These are phyloP conservation scores for Yamadazyma kitorensis DNA, from an alignment of 805 yeast genomes.

Conservation along the genomic window DNA sequence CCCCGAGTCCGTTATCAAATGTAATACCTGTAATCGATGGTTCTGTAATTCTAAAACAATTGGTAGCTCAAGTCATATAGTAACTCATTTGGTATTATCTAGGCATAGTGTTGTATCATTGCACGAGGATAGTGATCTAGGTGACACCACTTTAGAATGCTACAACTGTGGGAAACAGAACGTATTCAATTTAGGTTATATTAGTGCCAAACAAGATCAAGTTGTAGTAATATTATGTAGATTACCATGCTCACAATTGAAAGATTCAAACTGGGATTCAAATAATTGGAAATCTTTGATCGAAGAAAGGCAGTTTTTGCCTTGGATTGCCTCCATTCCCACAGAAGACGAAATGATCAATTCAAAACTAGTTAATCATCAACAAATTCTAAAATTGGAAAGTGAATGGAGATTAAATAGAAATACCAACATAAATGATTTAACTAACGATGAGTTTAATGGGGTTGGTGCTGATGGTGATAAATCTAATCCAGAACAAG, in stretches of 20 bases:
- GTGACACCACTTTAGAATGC: slow-evolving; percentile 86
- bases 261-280: slow-evolving; percentile 82
- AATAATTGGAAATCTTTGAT: slow-evolving; percentile 84
- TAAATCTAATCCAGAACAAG: slow-evolving; percentile 26
- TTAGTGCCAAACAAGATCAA: slow-evolving; percentile 80
- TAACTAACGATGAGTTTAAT: background rate
- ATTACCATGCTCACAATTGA: slow-evolving; percentile 78
- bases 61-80: slow-evolving; percentile 68
- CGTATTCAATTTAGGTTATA: slow-evolving; percentile 79
- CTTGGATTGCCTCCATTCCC: slow-evolving; percentile 81
- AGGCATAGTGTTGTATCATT: slow-evolving; percentile 71
- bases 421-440: slow-evolving; percentile 67
- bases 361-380: slow-evolving; percentile 54
- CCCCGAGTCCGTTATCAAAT: slow-evolving; percentile 66
- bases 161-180: slow-evolving; percentile 85
- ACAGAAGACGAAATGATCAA: slow-evolving; percentile 57
- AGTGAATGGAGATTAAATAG: slow-evolving; percentile 76
- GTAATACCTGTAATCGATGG: slow-evolving; percentile 80
- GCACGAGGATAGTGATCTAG: slow-evolving; percentile 78
- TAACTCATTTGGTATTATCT: slow-evolving; percentile 79
- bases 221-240: slow-evolving; percentile 87
- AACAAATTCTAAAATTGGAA: slow-evolving; percentile 71
- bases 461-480: no score
- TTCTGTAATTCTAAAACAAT: slow-evolving; percentile 73
- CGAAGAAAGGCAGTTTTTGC: slow-evolving; percentile 69